Evolutionary conservation across 257 asterid genomes (phyloP).

Genomic region (Gardenia jasminoides): DNA sequence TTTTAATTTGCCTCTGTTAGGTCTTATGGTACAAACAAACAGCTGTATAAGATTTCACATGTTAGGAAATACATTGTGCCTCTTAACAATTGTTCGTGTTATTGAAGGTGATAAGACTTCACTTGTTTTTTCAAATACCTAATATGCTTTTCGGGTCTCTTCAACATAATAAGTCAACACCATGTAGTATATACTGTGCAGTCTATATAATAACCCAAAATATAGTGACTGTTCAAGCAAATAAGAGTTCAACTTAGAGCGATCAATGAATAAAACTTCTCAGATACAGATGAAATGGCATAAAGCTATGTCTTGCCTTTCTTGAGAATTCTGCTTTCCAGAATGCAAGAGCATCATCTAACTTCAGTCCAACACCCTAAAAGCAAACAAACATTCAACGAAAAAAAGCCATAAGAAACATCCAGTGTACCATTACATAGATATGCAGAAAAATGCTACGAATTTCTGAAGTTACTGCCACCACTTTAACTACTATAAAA

Average conservation of each 20-base stretch:
- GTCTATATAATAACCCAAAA: not conserved
- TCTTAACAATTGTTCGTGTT: not conserved
- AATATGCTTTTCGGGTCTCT: not conserved
- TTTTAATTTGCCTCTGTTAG: not conserved
- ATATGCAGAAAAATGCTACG: not conserved
- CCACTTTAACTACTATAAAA: too few relatives aligned
- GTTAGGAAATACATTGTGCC: not conserved
- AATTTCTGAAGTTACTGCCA: not conserved
- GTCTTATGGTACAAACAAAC: not conserved
- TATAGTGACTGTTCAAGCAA: not conserved
- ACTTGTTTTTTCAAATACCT: not conserved
- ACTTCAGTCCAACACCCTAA: constrained; percentile 92
- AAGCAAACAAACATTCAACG: not conserved
- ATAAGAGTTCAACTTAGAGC: not conserved
- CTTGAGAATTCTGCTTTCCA: constrained; percentile 93
- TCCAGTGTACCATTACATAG: too few relatives aligned
- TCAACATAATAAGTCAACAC: not conserved
- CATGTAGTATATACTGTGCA: not conserved
- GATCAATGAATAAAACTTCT: not conserved
- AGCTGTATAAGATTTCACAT: not conserved
- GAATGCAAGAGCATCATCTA: constrained; percentile 97
- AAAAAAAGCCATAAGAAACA: constrained; percentile 1
- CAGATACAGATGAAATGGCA: not conserved
- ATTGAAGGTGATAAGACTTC: not conserved
- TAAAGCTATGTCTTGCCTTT: constrained; percentile 46